Evolutionary conservation across 2,329 filamentous ascomycete species (phyloP), one percentile per base, ranked within the genome.

Genomic region (Ophiostoma ips): DNA sequence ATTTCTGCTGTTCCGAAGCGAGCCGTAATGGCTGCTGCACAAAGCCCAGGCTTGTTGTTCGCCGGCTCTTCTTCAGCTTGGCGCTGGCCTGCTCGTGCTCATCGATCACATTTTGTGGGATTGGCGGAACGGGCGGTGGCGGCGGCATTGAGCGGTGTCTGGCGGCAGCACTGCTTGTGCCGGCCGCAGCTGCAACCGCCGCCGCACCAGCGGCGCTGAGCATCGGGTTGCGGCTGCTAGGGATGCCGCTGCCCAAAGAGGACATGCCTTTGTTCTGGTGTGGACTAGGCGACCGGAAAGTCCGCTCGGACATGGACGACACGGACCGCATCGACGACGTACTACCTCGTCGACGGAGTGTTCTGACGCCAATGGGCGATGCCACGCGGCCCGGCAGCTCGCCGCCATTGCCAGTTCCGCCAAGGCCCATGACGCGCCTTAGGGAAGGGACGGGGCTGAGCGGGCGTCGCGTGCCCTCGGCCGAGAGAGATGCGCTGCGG

Each of bases 281-380:
- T 53, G 74, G 86, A 4, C 82, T 94, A 3, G 81, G 79, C 12
- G 83, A 84, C 57, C 89, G 80, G 64, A 95, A 95, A 1, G 87
- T 89, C 52, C 90, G 79, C 63, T 90, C 85, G 30, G 79, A 83
- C 89, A 96, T 94, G 46, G 88, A 95, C 28, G 80, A 76, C 24
- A 76, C 77, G 65, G 88, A 95, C 24, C 79, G 18, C 37, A 53
- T 35, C 15, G 88, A 95, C 19, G 80, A 76, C 28, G 76, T 76
- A 66, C 89, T 94, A 50, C 72, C 75, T 35, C 75, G 72, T 59
- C 86, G 73, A 54, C 81, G 73, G 53, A 89, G 68, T 48, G 69
- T 68, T 2, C 49, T 52, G 2, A 40, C 37, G 12, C 54, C 51
- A 13, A 41, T 21, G 8, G 51, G 47, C 44, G 47, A 52, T 16